Base-by-base conservation (phyloP, 192 early-diverging fungal species). In the Chytriomyces sp. region DNA sequence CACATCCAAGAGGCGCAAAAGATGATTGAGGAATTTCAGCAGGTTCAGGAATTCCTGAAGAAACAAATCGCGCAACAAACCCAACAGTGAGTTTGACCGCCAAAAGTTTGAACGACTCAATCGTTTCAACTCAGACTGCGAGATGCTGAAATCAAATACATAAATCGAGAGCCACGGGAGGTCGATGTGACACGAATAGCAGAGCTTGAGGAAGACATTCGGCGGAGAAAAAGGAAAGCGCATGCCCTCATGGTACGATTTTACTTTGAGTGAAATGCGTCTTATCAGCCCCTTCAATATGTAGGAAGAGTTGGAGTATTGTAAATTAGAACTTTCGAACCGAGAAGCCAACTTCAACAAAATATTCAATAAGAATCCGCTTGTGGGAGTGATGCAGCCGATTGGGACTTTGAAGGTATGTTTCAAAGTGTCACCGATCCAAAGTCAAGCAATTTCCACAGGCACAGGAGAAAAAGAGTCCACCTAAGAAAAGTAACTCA, bases 261-360 rank as follows among this genome's bases (percentile, higher is more conserved):
- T 71, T 26, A 0, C 32, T 75, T 26, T 72, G 30, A 69, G 77
- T 26, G 37, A 6, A 75, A 32, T 7, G 37, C 12, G n/a, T 73
- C 39, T 54, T 73, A 2, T 73, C 37, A 22, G n/a, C n/a, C n/a
- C n/a, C n/a, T n/a, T n/a, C n/a, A 10, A 37, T 28, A 17, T 54
- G 12, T 71, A 86, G 83, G 78, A 88, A 37, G 85, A 88, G 58
- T 60, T 88, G 4, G 78, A 81, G 36, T 77, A 80, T 59, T 88
- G 75, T 68, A 85, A 79, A 69, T 64, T 88, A 14, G 86, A 88
- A 64, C 59, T 88, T 6, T 88, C 85, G 40, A 88, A 88, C 62
- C 73, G 83, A 8, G 86, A 88, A 54, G 78, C 78, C 8, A 83
- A 82, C 72, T 88, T 88, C 60, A 88, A 88, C 68, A 84, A 81